Percentiles rank a stretch among this genome's conserved stretches.
Conservation (phyloP, 176 grass and related monocot genomes). For the Leersia perrieri region DNA sequence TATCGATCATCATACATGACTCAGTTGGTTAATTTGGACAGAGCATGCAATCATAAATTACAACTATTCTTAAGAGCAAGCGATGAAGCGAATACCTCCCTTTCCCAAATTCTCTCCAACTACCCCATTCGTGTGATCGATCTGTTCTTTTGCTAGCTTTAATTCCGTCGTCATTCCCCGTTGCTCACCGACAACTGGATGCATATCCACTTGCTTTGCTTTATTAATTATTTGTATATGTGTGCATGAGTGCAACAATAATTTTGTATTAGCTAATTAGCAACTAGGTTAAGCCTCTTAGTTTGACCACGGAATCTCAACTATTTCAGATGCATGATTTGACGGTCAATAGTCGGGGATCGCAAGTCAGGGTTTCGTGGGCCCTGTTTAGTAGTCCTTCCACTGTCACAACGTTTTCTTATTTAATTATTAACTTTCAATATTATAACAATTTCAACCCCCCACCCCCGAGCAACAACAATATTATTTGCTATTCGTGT, state of each 20-base stretch:
- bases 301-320: slow-evolving; percentile 35
- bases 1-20: background rate
- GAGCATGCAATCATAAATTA: slow-evolving; percentile 8
- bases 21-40: background rate
- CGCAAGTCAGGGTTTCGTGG: slow-evolving; percentile 23
- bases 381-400: background rate
- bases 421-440: no score
- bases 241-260: slow-evolving; percentile 5
- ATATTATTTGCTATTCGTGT: no score
- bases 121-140: slow-evolving; percentile 17
- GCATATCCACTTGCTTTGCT: background rate
- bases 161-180: background rate
- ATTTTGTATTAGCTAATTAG: background rate
- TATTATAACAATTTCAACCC: no score
- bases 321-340: background rate
- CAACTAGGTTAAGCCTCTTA: slow-evolving; percentile 22
- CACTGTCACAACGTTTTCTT: background rate
- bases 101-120: slow-evolving; percentile 39
- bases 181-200: background rate
- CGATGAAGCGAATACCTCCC: slow-evolving; percentile 5
- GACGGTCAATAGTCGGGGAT: slow-evolving; percentile 21
- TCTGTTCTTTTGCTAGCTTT: background rate
- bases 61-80: background rate
- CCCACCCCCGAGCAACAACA: no score
- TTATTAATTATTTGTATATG: background rate